Evolutionary conservation across 345 rosid genomes (phyloP), one percentile per base, ranked within the genome.

Genomic region (Syzygium aromaticum): DNA sequence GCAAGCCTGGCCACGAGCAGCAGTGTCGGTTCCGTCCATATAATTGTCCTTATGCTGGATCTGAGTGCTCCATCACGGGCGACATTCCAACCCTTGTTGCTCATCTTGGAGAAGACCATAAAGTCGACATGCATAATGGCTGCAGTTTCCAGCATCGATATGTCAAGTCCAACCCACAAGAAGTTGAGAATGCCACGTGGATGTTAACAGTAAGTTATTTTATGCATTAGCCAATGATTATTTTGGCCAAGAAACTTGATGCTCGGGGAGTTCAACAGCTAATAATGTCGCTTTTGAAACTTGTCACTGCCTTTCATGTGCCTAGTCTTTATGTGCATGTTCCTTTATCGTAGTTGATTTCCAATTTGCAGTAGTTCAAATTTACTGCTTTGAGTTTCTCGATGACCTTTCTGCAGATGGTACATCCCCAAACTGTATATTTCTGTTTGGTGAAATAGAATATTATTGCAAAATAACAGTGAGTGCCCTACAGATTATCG

Each of bases 71-170:
- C 3, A 85, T 90, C 90, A 90, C 90, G 8, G 96, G 99, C 84
- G 95, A 95, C 88, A 91, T 92, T 77, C 95, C 92, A 51, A 52
- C 91, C 63, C 94, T 96, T 87, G 94, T 95, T 87, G 61, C 92
- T 51, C 99, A 95, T 92, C 94, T 95, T 64, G 94, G 91, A 92
- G 95, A 94, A 87, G 95, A 95, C 86, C 99, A 95, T 92, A 93
- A 94, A 90, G 95, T 95, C 19, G 97, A 95, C 89, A 95, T 94
- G 96, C 94, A 94, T 86, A 92, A 94, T 89, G 98, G 99, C n/a
- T 90, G 94, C 89, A 90, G 95, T 86, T 96, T 96, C 88, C 94
- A 93, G 90, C 97, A 95, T 67, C 93, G 94, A 83, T 96, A 96
- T 85, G 98, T 96, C 83, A 96, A 96, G 89, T 92, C 94, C n/a